A percentile compares a stretch with the other conserved stretches of the same genome.
These are phyloP conservation scores for maize (Zea mays) DNA, from an alignment of 176 grass and related monocot genomes.

Conservation along the genomic window Zm-B73-REFERENCE-NAM-5.0 NC_050104.1:16114001-16114500, in stretches of 20 bases:
- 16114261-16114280: background rate
- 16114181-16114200: too few relatives aligned
- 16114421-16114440: background rate
- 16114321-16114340: conserved; percentile 99
- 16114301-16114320: conserved; percentile 99
- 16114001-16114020: background rate
- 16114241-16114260: background rate
- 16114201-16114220: too few relatives aligned
- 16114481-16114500: conserved; percentile 4
- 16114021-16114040: too few relatives aligned
- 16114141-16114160: too few relatives aligned
- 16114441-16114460: background rate
- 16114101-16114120: too few relatives aligned
- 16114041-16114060: too few relatives aligned
- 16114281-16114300: conserved; percentile 61
- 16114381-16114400: conserved; percentile 9
- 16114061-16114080: too few relatives aligned
- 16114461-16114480: conserved; percentile 1
- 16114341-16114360: conserved; percentile 63
- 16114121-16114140: too few relatives aligned
- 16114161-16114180: too few relatives aligned
- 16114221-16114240: background rate
- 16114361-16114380: conserved; percentile 4
- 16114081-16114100: too few relatives aligned
- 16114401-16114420: conserved; percentile 3